A percentile compares a stretch with the other conserved stretches of the same genome.
Conservation (phyloP, 1,139 yeast species). For the Protomyces arabidopsidicola region DNA sequence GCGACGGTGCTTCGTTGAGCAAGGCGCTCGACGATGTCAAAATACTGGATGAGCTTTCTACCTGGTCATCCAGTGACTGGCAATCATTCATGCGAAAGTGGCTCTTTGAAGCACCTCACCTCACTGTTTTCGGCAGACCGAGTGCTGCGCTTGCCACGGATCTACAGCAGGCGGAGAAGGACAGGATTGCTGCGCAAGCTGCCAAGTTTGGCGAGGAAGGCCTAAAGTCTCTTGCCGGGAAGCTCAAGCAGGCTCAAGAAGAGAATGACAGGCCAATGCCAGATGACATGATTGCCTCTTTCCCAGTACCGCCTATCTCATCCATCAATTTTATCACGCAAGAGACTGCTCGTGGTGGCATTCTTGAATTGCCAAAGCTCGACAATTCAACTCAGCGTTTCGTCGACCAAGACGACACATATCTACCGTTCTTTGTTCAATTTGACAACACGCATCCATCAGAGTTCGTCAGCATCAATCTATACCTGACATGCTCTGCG, state of each 20-base stretch:
- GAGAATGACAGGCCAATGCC: constrained; percentile 76
- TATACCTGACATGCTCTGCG: constrained; percentile 60
- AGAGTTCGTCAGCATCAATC: constrained; percentile 67
- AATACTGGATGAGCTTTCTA: constrained; percentile 56
- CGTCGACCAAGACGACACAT: constrained; percentile 37
- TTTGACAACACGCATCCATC: constrained; percentile 69
- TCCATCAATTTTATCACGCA: constrained; percentile 70
- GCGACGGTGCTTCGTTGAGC: constrained; percentile 55
- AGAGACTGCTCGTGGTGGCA: constrained; percentile 50
- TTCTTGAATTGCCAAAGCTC: constrained; percentile 39
- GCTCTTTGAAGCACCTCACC: constrained; percentile 64
- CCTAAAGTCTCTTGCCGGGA: constrained; percentile 48
- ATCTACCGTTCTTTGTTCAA: constrained; percentile 67
- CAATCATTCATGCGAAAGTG: constrained; percentile 49
- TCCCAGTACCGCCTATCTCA: constrained; percentile 69
- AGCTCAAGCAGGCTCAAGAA: constrained; percentile 57
- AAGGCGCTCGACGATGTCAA: constrained; percentile 52
- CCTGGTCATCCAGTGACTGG: constrained; percentile 73
- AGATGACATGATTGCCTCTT: constrained; percentile 53
- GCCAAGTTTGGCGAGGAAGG: constrained; percentile 58
- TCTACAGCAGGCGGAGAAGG: constrained; percentile 51
- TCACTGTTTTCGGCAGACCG: constrained; percentile 70
- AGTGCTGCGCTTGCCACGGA: constrained; percentile 57
- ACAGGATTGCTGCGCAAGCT: constrained; percentile 50
- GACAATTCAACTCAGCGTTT: constrained; percentile 38